These are phyloP conservation scores for Chloris gayana DNA, from an alignment of 176 grass and related monocot species.

Conservation along the genomic window DNA sequence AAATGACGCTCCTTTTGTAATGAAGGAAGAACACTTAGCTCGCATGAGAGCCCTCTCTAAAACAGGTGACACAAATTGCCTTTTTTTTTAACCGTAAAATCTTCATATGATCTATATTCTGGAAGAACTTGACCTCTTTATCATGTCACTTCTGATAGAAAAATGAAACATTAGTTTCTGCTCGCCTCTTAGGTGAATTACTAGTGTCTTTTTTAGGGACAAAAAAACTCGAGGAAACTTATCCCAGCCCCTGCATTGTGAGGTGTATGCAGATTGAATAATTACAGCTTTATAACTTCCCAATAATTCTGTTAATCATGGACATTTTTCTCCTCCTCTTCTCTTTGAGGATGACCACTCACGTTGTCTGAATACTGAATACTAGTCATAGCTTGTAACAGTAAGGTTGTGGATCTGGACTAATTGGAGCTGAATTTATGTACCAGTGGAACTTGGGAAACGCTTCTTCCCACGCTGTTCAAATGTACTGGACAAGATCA, in stretches of 20 bases:
- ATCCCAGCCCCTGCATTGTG: background rate
- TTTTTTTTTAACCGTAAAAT: background rate
- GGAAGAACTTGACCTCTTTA: background rate
- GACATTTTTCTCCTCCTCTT: background rate
- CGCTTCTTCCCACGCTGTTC: constrained; percentile 85
- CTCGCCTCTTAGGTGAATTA: background rate
- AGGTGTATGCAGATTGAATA: background rate
- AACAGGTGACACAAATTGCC: constrained; percentile 56
- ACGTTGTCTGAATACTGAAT: background rate
- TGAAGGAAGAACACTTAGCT: constrained; percentile 63
- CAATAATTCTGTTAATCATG: background rate
- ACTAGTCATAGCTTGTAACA: background rate
- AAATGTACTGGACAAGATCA: constrained; percentile 54
- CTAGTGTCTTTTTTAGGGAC: background rate
- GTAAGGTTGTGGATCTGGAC: background rate
- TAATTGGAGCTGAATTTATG: constrained; percentile 28
- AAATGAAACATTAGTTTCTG: background rate
- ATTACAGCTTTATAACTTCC: background rate
- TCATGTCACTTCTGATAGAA: background rate
- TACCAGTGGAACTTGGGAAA: constrained; percentile 79
- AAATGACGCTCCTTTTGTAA: constrained; percentile 63
- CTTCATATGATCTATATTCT: constrained; percentile 4
- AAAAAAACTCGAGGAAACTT: background rate
- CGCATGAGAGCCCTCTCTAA: constrained; percentile 79
- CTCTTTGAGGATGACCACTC: background rate